Evolutionary conservation across 2,329 filamentous ascomycete species (phyloP).

Genomic region (Xylaria sp.): DNA sequence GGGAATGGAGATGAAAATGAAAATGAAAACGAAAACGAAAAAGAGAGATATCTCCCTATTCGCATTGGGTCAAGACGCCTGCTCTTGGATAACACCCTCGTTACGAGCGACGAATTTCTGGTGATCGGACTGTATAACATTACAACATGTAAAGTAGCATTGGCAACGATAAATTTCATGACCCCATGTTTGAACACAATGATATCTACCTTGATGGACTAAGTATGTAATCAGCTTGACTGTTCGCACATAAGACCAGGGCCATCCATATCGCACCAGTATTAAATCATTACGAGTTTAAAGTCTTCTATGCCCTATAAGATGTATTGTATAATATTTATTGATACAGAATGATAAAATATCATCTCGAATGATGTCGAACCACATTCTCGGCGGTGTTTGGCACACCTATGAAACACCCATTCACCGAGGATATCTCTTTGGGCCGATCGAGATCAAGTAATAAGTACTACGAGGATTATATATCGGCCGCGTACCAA

Average conservation of each 20-base stretch:
- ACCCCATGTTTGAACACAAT: neutral
- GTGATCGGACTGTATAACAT: slow-evolving; percentile 7
- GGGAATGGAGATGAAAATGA: neutral
- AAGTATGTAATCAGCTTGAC: too few species aligned
- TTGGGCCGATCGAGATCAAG: neutral
- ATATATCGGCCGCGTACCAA: neutral
- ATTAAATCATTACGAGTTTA: too few species aligned
- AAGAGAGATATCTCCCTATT: too few species aligned
- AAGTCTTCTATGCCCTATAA: too few species aligned
- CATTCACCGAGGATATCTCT: neutral
- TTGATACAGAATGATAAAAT: too few species aligned
- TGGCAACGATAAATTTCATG: neutral
- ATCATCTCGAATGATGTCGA: too few species aligned
- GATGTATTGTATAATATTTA: too few species aligned
- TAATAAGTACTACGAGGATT: neutral
- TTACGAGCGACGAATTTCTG: neutral
- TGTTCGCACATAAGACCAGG: too few species aligned
- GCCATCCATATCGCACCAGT: too few species aligned
- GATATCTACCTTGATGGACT: too few species aligned
- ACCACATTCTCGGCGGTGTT: too few species aligned
- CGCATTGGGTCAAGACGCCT: neutral
- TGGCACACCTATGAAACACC: neutral
- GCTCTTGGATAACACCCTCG: neutral
- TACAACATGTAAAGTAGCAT: slow-evolving; percentile 7
- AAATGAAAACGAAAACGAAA: too few species aligned